Conservation (phyloP, 78 protist genomes). For the Mastigamoeba balamuthi region DNA sequence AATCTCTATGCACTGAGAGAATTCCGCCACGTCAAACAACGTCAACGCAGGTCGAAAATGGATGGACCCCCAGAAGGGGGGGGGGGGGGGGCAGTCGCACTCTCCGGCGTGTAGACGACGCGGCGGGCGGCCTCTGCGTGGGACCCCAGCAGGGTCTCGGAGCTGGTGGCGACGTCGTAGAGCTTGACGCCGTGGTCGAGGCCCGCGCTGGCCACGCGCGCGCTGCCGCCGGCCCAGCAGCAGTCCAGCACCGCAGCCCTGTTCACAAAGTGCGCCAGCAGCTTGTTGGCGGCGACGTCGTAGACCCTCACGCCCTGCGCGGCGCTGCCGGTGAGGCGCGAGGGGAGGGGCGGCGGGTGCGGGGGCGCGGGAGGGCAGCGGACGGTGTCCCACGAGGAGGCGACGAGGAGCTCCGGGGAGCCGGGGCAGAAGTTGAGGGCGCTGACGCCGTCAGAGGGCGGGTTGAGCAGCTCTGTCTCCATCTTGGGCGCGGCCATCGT, state of each 20-base stretch:
- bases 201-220: neutral
- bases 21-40: conserved; percentile 6
- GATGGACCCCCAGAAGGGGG: conserved; percentile 20
- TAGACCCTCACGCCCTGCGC: neutral
- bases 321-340: too few relatives aligned
- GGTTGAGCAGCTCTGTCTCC: too few relatives aligned
- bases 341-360: too few relatives aligned
- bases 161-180: too few relatives aligned
- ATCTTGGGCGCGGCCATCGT: too few relatives aligned
- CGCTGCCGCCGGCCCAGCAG: conserved; percentile 23
- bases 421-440: conserved; percentile 16
- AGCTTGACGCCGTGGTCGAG: too few relatives aligned
- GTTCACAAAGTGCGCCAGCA: neutral
- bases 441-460: conserved; percentile 46
- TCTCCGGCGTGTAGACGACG: neutral
- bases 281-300: neutral
- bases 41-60: conserved; percentile 8
- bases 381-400: conserved; percentile 50
- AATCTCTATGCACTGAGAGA: neutral
- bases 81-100: conserved; percentile 19
- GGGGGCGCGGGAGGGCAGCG: neutral
- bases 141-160: too few relatives aligned
- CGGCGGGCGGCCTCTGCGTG: neutral
- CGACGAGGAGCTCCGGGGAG: conserved; percentile 8
- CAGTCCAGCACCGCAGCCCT: conserved; percentile 1